Base-by-base conservation (phyloP, 2,329 filamentous ascomycete genomes). In the Monosporascus ibericus region DNA sequence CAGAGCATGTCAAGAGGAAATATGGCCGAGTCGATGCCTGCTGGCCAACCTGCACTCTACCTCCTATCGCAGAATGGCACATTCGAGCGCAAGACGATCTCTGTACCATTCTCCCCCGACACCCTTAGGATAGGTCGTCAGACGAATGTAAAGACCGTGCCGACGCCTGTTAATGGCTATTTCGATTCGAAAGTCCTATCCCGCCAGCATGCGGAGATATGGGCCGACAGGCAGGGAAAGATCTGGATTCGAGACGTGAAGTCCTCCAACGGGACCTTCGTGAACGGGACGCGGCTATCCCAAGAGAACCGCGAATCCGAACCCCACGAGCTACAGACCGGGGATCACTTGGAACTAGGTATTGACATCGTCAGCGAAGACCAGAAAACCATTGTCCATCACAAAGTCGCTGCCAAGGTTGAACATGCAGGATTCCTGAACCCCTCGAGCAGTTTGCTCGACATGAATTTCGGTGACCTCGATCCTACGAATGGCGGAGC, bases 291-390 rank as follows among this genome's bases (percentile, higher is more conserved):
- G 51, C 85, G 94, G 30, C 71, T 99, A 54, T 97, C 94, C 2
- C 89, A 85, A 50, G 94, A 99, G 69, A 99, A 96, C 64, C 85
- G 92, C 61, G 94, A 99, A 70, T 97, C 92, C 0, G 94, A 97
- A 56, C 92, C 94, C 0, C 90, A 96, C 67, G 92, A 97, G 67
- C 75, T 99, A 36, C 87, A 92, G 64, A 91, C 92, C 54, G 86
- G 90, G 59, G 94, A 99, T 66, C 90, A 94, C 57, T 76, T 99
- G 50, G 94, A 99, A 67, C 79, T 99, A 37, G 94, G 94, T 52
- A 99, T 99, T 63, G 94, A 99, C 67, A 99, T 99, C 65, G 92
- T 99, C 49, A 96, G 90, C 70, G 94, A 99, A 69, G 94, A 99
- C 68, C 92, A 97, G 69, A 97, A 96, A 73, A 96, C 92, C 0